These are phyloP conservation scores for Aspergillus sp. DNA, from an alignment of 2,329 filamentous ascomycete species.

Conservation along the genomic window DNA sequence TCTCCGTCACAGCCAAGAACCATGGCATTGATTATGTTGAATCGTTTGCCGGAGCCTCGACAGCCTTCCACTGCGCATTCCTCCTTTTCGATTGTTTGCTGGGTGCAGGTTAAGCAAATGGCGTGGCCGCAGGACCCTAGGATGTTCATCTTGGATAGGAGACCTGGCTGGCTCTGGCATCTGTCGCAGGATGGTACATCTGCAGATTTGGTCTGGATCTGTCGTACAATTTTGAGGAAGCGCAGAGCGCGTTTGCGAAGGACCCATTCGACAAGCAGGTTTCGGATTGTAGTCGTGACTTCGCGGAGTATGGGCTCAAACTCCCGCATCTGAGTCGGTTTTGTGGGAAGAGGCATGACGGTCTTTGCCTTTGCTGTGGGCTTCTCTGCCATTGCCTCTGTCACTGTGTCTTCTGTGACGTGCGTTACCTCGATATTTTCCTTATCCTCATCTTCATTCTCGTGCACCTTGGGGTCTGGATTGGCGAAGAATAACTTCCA, in stretches of 20 bases:
- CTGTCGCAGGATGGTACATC: constrained; percentile 28
- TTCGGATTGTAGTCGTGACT: constrained; percentile 19
- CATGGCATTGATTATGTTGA: constrained; percentile 42
- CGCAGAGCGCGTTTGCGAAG: constrained; percentile 24
- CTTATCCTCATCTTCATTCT: not conserved
- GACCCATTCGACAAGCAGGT: constrained; percentile 24
- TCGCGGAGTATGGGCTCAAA: constrained; percentile 21
- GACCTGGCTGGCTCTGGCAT: constrained; percentile 31
- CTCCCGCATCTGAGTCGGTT: constrained; percentile 15
- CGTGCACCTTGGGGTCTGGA: not conserved
- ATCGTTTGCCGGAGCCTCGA: constrained; percentile 34
- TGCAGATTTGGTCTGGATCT: constrained; percentile 16
- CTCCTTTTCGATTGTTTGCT: constrained; percentile 21
- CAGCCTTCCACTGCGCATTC: constrained; percentile 46
- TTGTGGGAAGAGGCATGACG: constrained; percentile 2
- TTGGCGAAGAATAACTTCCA: constrained; percentile 31
- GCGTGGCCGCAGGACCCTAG: constrained; percentile 54
- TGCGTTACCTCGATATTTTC: not conserved
- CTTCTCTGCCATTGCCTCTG: not conserved
- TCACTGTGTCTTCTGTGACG: not conserved
- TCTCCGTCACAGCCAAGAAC: constrained; percentile 33
- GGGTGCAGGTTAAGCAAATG: constrained; percentile 47
- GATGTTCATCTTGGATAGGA: constrained; percentile 38
- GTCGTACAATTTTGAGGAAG: constrained; percentile 22
- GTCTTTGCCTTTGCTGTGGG: not conserved